phyloP scores from a whole-genome alignment of 345 rosid species.

The Eucalyptus curtisii region DNA sequence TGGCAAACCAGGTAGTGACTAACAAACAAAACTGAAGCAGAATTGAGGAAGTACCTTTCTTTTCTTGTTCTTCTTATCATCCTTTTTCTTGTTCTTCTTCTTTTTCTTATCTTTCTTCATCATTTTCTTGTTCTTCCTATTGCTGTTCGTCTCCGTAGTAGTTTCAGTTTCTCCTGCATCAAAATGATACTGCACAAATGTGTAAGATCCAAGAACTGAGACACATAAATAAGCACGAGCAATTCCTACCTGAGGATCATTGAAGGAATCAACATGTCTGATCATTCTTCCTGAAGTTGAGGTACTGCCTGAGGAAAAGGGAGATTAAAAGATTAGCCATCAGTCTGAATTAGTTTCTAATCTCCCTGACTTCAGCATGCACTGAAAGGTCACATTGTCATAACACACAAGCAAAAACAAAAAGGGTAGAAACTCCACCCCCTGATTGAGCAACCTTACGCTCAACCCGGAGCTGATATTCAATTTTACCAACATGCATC shows the following conservation, averaged over 20 bases:
- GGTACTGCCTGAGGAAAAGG: constrained; percentile 31
- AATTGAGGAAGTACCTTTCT: neutral
- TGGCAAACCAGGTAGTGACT: neutral
- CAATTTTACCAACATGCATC: neutral
- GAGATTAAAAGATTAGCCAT: neutral
- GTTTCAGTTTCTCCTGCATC: neutral
- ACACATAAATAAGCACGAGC: neutral
- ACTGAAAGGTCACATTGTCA: neutral
- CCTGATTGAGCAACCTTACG: neutral
- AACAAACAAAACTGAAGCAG: neutral
- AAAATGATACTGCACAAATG: neutral
- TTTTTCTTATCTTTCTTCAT: neutral
- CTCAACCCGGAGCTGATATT: neutral
- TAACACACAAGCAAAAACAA: neutral
- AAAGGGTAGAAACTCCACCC: neutral
- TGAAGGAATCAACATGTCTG: constrained; percentile 62
- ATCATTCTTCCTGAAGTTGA: constrained; percentile 46
- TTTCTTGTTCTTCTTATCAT: neutral
- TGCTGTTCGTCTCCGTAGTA: neutral
- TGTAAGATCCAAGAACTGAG: neutral
- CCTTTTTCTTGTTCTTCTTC: neutral
- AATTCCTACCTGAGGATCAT: constrained; percentile 19
- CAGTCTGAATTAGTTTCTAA: neutral
- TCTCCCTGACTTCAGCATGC: neutral
- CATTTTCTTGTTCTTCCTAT: neutral